These are phyloP conservation scores for Fraxinus latifolia DNA, from an alignment of 305 asterid species.

Conservation along the genomic window DNA sequence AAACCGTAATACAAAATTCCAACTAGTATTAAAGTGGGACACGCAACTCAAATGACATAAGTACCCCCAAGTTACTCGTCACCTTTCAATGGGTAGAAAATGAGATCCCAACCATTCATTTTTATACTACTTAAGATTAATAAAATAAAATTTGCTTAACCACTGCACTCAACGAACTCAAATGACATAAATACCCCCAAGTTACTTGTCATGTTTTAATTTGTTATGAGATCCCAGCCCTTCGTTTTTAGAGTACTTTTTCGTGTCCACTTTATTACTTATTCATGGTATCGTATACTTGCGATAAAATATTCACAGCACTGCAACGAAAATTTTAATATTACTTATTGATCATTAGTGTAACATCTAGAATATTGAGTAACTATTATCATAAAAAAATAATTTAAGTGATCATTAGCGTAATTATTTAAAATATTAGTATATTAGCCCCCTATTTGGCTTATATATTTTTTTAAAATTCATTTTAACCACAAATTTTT, in stretches of 20 bases:
- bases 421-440: neutral
- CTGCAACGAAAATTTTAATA: neutral
- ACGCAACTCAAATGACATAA: neutral
- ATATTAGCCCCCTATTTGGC: neutral
- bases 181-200: slow-evolving; percentile 16
- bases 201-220: neutral
- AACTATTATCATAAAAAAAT: too few species aligned
- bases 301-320: neutral
- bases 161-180: neutral
- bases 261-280: neutral
- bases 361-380: neutral
- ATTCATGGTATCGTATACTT: neutral
- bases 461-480: too few species aligned
- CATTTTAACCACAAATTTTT: too few species aligned
- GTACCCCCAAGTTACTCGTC: neutral
- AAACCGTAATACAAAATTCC: neutral
- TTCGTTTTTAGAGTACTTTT: neutral
- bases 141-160: neutral
- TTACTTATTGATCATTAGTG: neutral
- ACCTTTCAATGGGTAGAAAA: neutral
- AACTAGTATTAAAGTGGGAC: neutral
- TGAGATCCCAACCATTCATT: neutral
- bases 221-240: neutral
- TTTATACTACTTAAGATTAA: neutral
- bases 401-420: neutral